phyloP scores from a whole-genome alignment of 176 grass and related monocot species.

The Elymus sibiricus region DNA sequence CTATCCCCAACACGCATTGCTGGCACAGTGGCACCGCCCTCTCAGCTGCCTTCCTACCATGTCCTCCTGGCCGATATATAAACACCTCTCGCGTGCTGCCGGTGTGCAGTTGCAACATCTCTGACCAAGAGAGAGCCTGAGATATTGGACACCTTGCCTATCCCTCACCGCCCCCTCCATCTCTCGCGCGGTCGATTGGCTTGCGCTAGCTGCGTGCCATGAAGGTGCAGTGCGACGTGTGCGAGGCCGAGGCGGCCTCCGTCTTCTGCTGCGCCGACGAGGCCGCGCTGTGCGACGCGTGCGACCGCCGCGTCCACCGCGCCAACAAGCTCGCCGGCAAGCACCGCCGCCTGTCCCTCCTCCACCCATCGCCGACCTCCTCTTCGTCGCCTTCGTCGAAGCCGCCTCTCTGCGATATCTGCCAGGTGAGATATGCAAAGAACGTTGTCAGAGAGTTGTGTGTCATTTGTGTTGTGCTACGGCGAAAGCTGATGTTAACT shows the following conservation, averaged over 20 bases:
- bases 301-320: constrained; percentile 62
- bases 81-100: constrained; percentile 9
- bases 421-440: constrained; percentile 41
- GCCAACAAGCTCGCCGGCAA: constrained; percentile 80
- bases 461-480: background rate
- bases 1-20: background rate
- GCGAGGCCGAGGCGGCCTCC: constrained; percentile 55
- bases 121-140: background rate
- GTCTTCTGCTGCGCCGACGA: constrained; percentile 92
- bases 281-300: constrained; percentile 73
- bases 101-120: background rate
- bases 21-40: background rate
- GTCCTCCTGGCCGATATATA: constrained; percentile 38
- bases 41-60: background rate
- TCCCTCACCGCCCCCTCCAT: background rate
- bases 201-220: background rate
- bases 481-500: background rate
- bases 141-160: constrained; percentile 15
- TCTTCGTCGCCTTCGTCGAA: constrained; percentile 9
- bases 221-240: constrained; percentile 94
- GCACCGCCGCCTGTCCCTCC: constrained; percentile 65
- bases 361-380: constrained; percentile 30
- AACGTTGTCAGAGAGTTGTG: background rate
- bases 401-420: constrained; percentile 76
- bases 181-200: background rate